Evolutionary conservation across 371 early-diverging fungal species (phyloP), one percentile per base, ranked within the genome.

Genomic region (Coemansia sp.): DNA sequence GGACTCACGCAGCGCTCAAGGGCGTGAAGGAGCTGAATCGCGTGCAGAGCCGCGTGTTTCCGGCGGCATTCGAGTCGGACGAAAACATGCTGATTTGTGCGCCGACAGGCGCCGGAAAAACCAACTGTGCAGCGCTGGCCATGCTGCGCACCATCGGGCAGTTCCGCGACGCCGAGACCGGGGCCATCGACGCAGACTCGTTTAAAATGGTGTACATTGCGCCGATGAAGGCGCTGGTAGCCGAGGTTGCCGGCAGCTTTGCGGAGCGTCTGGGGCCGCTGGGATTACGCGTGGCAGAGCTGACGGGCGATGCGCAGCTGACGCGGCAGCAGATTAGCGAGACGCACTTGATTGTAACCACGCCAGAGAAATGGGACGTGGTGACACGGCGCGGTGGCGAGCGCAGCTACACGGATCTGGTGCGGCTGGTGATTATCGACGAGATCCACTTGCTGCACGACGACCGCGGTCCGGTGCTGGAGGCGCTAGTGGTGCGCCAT

Each of bases 361-460:
- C 99, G 0, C 99, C 99, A 8, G 99, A 99, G 80, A 99, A 99
- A 80, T 99, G 99, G 97, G 99, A 99, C 81, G 90, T 99, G 33
- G 89, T 96, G 52, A 99, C 99, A 32, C 90, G 99, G 69, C 98
- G 97, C 77, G 92, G 92, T 7, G 90, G 91, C 5, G 97, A 93
- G 75, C 85, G 96, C 47, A 91, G 91, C 59, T 94, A 96, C 79
- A 94, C 94, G 33, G 82, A 89, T 49, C 80, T 94, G 5, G 97
- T 99, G 2, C 87, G 94, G 32, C 83, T 99, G 16, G 82, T 99
- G 34, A 95, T 99, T 49, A 90, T 99, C 78, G 99, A 99, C 80
- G 99, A 99, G 83, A 94, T 99, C 64, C 99, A 99, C 75, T 84
- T 99, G 80, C 81, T 99, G 52, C 97, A 99, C 76, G 99, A 99